Percentiles rank a stretch among this genome's conserved stretches.
These are phyloP conservation scores for Trifolium pratense DNA, from an alignment of 306 rosid genomes.

Conservation along the genomic window DNA sequence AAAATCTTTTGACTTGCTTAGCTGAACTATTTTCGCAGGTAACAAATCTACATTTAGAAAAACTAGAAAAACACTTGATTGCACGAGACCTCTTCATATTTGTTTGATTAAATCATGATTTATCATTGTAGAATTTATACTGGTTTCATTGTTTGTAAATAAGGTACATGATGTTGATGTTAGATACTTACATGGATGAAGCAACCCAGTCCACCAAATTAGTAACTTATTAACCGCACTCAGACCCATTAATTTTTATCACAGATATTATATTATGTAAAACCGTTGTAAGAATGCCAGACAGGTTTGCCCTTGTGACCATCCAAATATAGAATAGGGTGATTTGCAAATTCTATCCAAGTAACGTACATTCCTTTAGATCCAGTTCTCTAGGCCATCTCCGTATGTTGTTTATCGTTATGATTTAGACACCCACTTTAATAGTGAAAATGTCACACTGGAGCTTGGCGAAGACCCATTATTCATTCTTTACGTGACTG, in stretches of 20 bases:
- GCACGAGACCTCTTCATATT: constrained; percentile 6
- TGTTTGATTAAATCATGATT: neutral
- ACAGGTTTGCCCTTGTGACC: neutral
- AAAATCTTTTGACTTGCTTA: constrained; percentile 94
- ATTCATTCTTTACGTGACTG: neutral
- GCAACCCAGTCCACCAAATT: neutral
- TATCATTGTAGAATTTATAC: constrained; percentile 29
- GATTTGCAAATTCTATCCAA: constrained; percentile 20
- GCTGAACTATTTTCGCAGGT: constrained; percentile 98
- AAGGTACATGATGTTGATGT: constrained; percentile 1
- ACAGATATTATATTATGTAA: neutral
- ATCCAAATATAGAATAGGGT: neutral
- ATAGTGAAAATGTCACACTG: neutral
- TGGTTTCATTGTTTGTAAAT: neutral
- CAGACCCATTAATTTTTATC: neutral
- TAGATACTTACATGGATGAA: neutral
- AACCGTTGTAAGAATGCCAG: neutral
- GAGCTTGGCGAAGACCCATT: neutral
- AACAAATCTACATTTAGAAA: constrained; percentile 35
- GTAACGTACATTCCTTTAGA: constrained; percentile 1
- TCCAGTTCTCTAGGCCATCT: neutral
- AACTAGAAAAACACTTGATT: constrained; percentile 4
- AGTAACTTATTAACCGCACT: neutral
- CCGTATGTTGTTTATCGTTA: neutral
- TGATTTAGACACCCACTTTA: neutral